These are phyloP conservation scores for Salicornia ramosissima DNA, from an alignment of 148 eudicot species.

Conservation along the genomic window DNA sequence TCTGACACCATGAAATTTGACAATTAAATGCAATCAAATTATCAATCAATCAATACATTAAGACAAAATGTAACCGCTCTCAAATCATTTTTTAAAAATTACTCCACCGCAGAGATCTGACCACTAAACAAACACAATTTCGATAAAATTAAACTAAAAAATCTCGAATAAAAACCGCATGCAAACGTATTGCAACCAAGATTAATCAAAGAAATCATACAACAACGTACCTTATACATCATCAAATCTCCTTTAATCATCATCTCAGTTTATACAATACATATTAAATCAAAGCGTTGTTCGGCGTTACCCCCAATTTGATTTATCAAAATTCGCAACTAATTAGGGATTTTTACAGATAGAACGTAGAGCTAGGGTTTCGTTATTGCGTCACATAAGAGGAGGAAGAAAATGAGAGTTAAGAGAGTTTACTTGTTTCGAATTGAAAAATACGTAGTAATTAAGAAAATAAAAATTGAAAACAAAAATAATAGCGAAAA, in stretches of 20 bases:
- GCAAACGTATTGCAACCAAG: no score
- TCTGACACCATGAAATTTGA: conserved; percentile 47
- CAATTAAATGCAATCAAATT: conserved; percentile 13
- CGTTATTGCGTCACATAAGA: conserved; percentile 25
- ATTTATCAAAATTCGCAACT: conserved; percentile 21
- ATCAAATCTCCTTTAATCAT: conserved; percentile 12
- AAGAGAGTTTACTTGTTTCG: conserved; percentile 19
- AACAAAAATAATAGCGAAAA: background rate
- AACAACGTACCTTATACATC: background rate
- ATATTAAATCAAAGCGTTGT: conserved; percentile 18
- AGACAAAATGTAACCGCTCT: background rate
- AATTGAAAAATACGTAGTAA: conserved; percentile 26
- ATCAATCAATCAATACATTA: conserved; percentile 13
- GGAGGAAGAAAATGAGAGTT: conserved; percentile 16
- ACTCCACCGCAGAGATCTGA: conserved; percentile 13
- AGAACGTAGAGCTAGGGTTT: conserved; percentile 45
- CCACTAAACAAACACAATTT: conserved; percentile 1
- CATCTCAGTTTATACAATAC: conserved; percentile 7
- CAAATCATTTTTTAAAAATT: background rate
- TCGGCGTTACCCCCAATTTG: conserved; percentile 33
- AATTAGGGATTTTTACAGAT: conserved; percentile 31
- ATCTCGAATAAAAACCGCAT: conserved; percentile 4
- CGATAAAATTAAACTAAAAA: background rate
- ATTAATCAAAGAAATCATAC: no score
- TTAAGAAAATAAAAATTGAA: background rate